phyloP scores from a whole-genome alignment of 2,329 filamentous ascomycete genomes.

The Aureobasidium pullulans region DNA sequence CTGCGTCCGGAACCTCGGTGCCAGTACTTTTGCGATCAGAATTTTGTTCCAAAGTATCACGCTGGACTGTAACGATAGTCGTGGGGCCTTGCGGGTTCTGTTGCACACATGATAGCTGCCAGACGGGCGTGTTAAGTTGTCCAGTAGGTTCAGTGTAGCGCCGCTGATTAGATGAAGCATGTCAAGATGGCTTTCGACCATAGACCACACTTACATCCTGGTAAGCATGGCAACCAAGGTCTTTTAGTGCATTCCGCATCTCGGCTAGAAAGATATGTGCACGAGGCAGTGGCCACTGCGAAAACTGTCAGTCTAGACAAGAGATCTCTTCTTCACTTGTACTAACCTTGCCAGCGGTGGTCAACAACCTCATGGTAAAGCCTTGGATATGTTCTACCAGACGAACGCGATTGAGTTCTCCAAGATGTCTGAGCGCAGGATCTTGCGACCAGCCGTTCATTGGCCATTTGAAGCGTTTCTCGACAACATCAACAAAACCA shows the following conservation, averaged over 20 bases:
- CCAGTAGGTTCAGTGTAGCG: too few relatives aligned
- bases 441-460: conserved; percentile 25
- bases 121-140: too few relatives aligned
- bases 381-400: conserved; percentile 6
- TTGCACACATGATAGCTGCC: too few relatives aligned
- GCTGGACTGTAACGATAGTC: too few relatives aligned
- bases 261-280: conserved; percentile 13
- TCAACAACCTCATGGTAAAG: conserved; percentile 12
- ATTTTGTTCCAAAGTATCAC: too few relatives aligned
- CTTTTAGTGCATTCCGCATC: conserved; percentile 12
- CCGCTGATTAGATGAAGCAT: neutral
- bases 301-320: neutral
- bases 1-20: too few relatives aligned
- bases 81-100: too few relatives aligned
- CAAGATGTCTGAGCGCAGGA: neutral
- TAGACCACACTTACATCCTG: conserved; percentile 12
- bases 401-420: conserved; percentile 6
- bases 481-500: conserved; percentile 41
- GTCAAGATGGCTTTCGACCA: conserved; percentile 12
- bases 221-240: conserved; percentile 7
- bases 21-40: too few relatives aligned
- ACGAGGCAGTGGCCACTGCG: conserved; percentile 2
- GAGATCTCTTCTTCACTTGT: neutral
- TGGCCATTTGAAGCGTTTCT: conserved; percentile 35
- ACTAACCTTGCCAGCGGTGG: conserved; percentile 8